Percentiles rank a stretch among this genome's conserved stretches.
Evolutionary conservation across 2,329 filamentous ascomycete genomes (phyloP).

Genomic region (Xylariaceae sp.): DNA sequence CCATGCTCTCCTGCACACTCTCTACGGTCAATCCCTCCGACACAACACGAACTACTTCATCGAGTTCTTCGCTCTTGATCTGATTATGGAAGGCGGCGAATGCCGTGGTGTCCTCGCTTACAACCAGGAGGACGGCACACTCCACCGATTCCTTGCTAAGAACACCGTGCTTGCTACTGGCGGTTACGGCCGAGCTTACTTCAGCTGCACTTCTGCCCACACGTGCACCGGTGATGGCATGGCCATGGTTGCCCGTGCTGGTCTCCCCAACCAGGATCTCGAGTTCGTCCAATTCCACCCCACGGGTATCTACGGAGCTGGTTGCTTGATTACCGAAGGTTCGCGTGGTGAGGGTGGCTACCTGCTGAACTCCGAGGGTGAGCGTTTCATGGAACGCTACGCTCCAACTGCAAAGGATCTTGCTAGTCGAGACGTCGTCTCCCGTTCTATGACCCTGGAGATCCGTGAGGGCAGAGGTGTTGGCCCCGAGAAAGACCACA

Average conservation of each 20-base stretch:
- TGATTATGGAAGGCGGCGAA: constrained; percentile 96
- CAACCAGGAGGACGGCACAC: constrained; percentile 97
- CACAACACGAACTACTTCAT: constrained; percentile 99
- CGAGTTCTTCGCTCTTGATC: constrained; percentile 94
- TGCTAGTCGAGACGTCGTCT: constrained; percentile 91
- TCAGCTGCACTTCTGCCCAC: constrained; percentile 96
- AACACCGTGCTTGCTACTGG: constrained; percentile 96
- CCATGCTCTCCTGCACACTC: constrained; percentile 94
- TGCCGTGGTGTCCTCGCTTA: constrained; percentile 96
- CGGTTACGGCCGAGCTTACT: constrained; percentile 96
- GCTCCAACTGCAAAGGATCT: constrained; percentile 97
- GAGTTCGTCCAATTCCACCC: constrained; percentile 99
- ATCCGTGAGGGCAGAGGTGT: constrained; percentile 97
- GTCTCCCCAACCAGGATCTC: constrained; percentile 96
- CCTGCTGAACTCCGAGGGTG: constrained; percentile 93
- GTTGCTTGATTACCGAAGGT: constrained; percentile 95
- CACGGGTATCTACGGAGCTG: constrained; percentile 97
- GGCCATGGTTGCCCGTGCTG: constrained; percentile 97
- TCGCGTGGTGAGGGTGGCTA: constrained; percentile 98
- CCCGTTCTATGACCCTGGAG: constrained; percentile 96
- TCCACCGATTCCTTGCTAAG: constrained; percentile 94
- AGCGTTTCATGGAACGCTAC: constrained; percentile 99
- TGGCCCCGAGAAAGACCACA: constrained; percentile 94
- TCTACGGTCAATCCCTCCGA: constrained; percentile 92
- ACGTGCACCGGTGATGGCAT: constrained; percentile 98